These are phyloP conservation scores for Micractinium conductrix DNA, from an alignment of 139 green algal species.

Conservation along the genomic window DNA sequence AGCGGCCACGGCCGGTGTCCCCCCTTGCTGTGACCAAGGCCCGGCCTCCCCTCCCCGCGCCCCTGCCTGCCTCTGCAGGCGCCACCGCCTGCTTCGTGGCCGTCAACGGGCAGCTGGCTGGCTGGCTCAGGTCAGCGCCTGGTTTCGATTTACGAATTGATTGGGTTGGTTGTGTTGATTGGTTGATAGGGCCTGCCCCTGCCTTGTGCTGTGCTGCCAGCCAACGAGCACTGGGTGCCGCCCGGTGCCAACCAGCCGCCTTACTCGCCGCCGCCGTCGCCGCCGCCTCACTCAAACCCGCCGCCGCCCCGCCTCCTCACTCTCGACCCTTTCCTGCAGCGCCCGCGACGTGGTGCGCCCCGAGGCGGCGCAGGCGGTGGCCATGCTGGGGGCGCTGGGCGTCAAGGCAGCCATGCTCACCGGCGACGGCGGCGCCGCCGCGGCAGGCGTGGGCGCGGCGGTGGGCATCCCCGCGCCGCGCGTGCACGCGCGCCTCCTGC, in stretches of 20 bases:
- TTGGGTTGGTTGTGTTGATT: background rate
- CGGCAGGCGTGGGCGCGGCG: constrained; percentile 63
- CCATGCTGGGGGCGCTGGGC: constrained; percentile 46
- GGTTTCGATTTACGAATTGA: background rate
- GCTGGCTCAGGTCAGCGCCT: constrained; percentile 2
- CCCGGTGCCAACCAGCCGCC: background rate
- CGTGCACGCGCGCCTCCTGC: constrained; percentile 68
- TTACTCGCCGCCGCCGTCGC: background rate
- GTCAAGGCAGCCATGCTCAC: constrained; percentile 74
- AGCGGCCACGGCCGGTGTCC: too few species aligned
- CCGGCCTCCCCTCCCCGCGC: too few species aligned
- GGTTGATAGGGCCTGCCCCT: background rate
- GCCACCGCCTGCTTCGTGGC: constrained; percentile 38
- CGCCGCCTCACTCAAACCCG: background rate
- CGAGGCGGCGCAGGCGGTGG: constrained; percentile 28
- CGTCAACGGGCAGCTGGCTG: constrained; percentile 28
- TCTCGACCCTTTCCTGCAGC: background rate
- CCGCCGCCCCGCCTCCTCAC: background rate
- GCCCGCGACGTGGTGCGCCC: constrained; percentile 33
- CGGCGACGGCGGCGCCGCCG: constrained; percentile 64
- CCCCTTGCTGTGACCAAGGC: background rate
- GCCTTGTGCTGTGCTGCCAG: background rate
- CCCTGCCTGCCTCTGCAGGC: background rate
- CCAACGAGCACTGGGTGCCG: background rate
- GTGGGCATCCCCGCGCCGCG: constrained; percentile 57